Evolutionary conservation across 2,329 filamentous ascomycete genomes (phyloP).

Genomic region (Rasamsonia emersonii): DNA sequence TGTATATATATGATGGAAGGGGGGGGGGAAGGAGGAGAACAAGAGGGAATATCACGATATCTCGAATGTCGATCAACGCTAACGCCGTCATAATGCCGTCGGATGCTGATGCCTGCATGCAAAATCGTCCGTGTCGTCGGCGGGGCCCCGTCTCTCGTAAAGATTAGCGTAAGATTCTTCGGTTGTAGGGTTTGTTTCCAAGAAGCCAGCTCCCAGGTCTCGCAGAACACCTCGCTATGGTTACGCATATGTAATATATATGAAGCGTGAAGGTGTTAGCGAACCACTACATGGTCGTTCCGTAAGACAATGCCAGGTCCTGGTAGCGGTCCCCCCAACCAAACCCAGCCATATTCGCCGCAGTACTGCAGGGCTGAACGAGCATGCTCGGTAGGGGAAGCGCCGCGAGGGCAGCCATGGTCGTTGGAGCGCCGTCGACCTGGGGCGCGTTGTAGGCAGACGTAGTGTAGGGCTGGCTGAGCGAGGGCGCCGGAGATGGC

Average conservation of each 20-base stretch:
- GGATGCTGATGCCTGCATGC: slow-evolving; percentile 34
- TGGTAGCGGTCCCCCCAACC: slow-evolving; percentile 73
- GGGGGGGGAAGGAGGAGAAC: slow-evolving; percentile 13
- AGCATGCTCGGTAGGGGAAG: slow-evolving; percentile 82
- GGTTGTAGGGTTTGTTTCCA: slow-evolving; percentile 15
- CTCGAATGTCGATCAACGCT: slow-evolving; percentile 38
- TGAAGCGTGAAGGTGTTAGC: no score
- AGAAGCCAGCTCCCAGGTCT: no score
- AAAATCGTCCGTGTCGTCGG: slow-evolving; percentile 27
- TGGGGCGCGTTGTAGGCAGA: slow-evolving; percentile 51
- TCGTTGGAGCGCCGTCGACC: slow-evolving; percentile 73
- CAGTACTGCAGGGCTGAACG: slow-evolving; percentile 72
- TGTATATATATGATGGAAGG: slow-evolving; percentile 35
- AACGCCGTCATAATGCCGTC: slow-evolving; percentile 49
- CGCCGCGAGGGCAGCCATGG: slow-evolving; percentile 63
- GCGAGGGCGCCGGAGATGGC: slow-evolving; percentile 70
- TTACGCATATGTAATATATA: background rate
- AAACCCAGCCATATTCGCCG: slow-evolving; percentile 66
- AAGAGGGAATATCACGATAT: slow-evolving; percentile 33
- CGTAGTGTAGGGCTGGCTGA: slow-evolving; percentile 67
- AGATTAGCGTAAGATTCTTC: slow-evolving; percentile 12
- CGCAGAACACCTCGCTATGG: background rate
- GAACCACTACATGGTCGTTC: slow-evolving; percentile 76
- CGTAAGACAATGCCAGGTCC: slow-evolving; percentile 64
- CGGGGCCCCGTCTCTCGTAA: slow-evolving; percentile 35